phyloP scores from a whole-genome alignment of 2,329 filamentous ascomycete species.

The Alternaria gaisen region DNA sequence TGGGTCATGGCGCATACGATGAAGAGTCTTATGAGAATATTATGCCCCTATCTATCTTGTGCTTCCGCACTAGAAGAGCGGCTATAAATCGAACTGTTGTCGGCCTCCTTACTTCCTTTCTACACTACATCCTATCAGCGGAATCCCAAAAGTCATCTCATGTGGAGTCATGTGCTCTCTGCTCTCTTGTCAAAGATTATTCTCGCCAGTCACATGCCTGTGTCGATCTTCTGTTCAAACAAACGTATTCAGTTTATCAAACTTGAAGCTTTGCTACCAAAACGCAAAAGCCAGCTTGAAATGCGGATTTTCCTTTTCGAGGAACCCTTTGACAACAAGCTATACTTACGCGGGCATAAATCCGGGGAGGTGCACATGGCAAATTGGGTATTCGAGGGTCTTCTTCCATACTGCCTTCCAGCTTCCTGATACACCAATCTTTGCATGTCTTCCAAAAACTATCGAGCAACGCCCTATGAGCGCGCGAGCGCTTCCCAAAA shows the following conservation, averaged over 20 bases:
- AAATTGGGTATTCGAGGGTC: too few relatives aligned
- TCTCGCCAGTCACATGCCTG: too few relatives aligned
- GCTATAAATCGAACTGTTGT: background rate
- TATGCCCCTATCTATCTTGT: background rate
- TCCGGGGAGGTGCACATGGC: background rate
- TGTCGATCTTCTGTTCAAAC: too few relatives aligned
- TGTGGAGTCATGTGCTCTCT: background rate
- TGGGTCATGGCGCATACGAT: background rate
- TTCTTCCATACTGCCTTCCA: rapidly evolving
- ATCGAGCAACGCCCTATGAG: too few relatives aligned
- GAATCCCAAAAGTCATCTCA: background rate
- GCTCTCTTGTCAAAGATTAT: background rate
- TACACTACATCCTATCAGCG: background rate
- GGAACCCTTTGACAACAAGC: too few relatives aligned
- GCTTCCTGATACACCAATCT: background rate
- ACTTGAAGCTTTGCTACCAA: too few relatives aligned
- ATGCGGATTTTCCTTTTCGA: background rate
- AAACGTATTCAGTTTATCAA: too few relatives aligned
- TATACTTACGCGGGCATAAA: background rate
- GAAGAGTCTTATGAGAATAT: background rate
- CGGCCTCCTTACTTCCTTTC: background rate
- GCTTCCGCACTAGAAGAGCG: background rate
- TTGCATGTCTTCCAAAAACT: background rate
- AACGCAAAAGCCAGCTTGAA: background rate
- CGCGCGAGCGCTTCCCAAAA: background rate